Evolutionary conservation across 2,329 filamentous ascomycete genomes (phyloP), one percentile per base, ranked within the genome.

Genomic region (Cytospora schulzeri): DNA sequence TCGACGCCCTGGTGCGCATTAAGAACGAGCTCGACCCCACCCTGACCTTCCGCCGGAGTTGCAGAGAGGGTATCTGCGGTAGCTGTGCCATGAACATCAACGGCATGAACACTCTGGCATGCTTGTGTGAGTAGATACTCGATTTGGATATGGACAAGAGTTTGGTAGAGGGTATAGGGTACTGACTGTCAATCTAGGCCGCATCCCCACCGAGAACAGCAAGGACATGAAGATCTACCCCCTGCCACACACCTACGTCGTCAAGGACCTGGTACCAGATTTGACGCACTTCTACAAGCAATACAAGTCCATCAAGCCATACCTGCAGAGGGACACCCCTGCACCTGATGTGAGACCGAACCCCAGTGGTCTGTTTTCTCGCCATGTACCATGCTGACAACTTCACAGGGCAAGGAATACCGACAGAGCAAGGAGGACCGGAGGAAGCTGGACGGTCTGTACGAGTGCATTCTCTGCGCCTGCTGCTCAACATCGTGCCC

Each of bases 21-120:
- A 99, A 99, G 91, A 99, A 99, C 80, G 95, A 99, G 86, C 80
- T 96, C 69, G 95, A 99, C 79, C 93, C 95, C 59, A 98, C 95
- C 54, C 81, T 99, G 74, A 98, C 95, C 62, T 99, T 99, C 85
- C 88, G 95, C 76, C 83, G 95, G 78, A 96, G 91, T 79, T 99
- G 95, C 83, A 86, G 95, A 81, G 95, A 99, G 86, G 95, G 95
- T 72, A 99, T 99, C 75, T 99, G 95, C 77, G 95, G 95, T 71
- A 96, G 92, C 79, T 99, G 95, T 78, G 95, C 95, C 71, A 99
- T 99, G 95, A 99, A 99, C 85, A 98, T 99, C 78, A 96, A 98
- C 78, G 95, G 95, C 78, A 91, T 96, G 74, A 99, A 99, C 84
- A 99, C 95, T 64, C 82, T 99, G 73, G 95, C 95, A 71, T 99